These are phyloP conservation scores for Blastomyces silverae DNA, from an alignment of 2,329 filamentous ascomycete genomes.

Conservation along the genomic window DNA sequence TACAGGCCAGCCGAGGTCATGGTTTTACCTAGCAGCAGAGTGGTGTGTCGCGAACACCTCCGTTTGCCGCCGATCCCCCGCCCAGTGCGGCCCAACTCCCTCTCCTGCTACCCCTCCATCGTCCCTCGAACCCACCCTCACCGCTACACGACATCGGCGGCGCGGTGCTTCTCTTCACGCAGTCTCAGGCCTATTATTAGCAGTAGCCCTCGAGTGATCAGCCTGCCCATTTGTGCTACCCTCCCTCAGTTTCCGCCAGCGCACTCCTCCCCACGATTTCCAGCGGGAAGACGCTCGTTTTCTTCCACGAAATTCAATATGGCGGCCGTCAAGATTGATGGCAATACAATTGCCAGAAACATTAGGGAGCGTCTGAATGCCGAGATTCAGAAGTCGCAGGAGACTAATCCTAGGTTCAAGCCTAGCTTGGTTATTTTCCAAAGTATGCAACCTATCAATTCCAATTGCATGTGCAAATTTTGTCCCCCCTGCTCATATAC, in stretches of 20 bases:
- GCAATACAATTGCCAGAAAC: slow-evolving; percentile 85
- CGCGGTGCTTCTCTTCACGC: slow-evolving; percentile 18
- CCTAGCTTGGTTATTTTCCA: slow-evolving; percentile 92
- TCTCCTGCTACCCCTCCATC: slow-evolving; percentile 17
- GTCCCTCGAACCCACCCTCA: slow-evolving; percentile 14
- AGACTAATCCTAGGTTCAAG: slow-evolving; percentile 76
- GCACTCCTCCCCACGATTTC: slow-evolving; percentile 14
- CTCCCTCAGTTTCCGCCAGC: neutral
- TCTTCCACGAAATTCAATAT: slow-evolving; percentile 57
- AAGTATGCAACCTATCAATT: slow-evolving; percentile 49
- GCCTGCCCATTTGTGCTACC: neutral
- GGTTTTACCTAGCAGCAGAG: slow-evolving; percentile 21
- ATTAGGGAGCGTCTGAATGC: slow-evolving; percentile 75
- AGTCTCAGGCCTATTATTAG: slow-evolving; percentile 16
- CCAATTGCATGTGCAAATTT: neutral
- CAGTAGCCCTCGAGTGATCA: neutral
- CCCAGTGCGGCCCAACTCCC: neutral
- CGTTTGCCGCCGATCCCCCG: slow-evolving; percentile 12
- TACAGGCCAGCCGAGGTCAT: slow-evolving; percentile 17
- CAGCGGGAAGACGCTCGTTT: slow-evolving; percentile 35
- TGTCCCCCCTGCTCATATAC: neutral
- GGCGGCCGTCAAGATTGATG: slow-evolving; percentile 88
- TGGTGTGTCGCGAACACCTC: slow-evolving; percentile 18
- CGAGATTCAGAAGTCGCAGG: slow-evolving; percentile 76
- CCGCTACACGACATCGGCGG: neutral